Evolutionary conservation across 495 filamentous ascomycete species (phyloP).

Genomic region (Lindgomyces ingoldianus): DNA sequence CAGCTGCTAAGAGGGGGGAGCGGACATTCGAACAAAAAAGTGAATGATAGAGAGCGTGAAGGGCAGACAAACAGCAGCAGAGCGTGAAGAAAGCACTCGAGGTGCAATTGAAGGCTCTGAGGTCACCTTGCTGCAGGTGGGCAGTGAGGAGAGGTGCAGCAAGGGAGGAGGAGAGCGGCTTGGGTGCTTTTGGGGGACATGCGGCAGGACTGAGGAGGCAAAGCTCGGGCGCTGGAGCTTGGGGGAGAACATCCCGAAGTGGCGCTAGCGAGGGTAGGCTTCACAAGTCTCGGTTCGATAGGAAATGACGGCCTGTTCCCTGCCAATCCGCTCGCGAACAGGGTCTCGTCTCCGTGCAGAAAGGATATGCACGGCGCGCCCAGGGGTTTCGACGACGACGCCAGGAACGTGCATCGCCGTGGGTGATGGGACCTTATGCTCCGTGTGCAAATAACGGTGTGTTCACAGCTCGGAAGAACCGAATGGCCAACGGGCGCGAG

Average conservation of each 20-base stretch:
- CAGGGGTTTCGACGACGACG: constrained; percentile 17
- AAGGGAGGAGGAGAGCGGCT: constrained; percentile 30
- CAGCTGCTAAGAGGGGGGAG: constrained; percentile 16
- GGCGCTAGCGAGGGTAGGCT: constrained; percentile 30
- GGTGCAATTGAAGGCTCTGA: constrained; percentile 28
- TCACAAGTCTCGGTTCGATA: constrained; percentile 33
- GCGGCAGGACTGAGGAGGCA: constrained; percentile 17
- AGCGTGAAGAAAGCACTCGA: constrained; percentile 4
- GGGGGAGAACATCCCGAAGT: constrained; percentile 28
- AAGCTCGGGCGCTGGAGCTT: constrained; percentile 34
- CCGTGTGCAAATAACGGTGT: constrained; percentile 31
- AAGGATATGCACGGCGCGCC: constrained; percentile 16
- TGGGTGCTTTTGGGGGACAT: constrained; percentile 32
- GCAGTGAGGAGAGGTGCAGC: constrained; percentile 32
- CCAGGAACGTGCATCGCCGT: constrained; percentile 26
- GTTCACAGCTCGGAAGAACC: constrained; percentile 7
- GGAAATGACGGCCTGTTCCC: constrained; percentile 37
- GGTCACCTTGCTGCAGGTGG: constrained; percentile 33
- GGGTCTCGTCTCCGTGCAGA: constrained; percentile 24
- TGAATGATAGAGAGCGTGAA: constrained; percentile 9
- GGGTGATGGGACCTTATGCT: constrained; percentile 7
- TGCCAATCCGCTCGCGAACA: constrained; percentile 30
- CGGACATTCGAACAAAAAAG: constrained; percentile 10
- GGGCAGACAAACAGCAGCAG: constrained; percentile 13
- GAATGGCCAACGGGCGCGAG: constrained; percentile 9